These are phyloP conservation scores for Naganishia albida DNA, from an alignment of 1,284 basidiomycete genomes.

Conservation along the genomic window DNA sequence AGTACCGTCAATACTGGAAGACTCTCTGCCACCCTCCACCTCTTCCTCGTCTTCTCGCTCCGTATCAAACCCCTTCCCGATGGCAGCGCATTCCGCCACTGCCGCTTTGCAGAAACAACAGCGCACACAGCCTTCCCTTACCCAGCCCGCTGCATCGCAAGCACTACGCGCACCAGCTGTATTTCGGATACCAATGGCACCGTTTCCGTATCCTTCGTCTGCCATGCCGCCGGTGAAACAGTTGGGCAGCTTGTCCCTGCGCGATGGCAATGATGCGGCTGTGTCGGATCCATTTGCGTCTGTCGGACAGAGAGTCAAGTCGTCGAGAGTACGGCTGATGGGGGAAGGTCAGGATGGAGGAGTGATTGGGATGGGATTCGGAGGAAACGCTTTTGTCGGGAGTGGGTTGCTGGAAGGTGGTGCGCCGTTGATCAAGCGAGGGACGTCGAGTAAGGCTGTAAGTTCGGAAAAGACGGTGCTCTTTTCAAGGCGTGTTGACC, in stretches of 20 bases:
- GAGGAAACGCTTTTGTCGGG: not conserved
- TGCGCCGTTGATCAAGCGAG: conserved; percentile 27
- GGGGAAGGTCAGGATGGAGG: not conserved
- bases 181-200: conserved; percentile 47
- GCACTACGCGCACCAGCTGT: conserved; percentile 51
- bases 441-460: conserved; percentile 16
- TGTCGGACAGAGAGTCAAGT: not conserved
- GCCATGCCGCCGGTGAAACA: not conserved
- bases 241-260: conserved; percentile 17
- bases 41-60: conserved; percentile 8
- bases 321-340: not conserved
- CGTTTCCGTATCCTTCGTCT: conserved; percentile 34
- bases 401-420: conserved; percentile 30
- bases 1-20: conserved; percentile 23
- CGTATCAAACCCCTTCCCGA: conserved; percentile 20
- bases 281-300: not conserved
- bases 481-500: not conserved
- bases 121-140: conserved; percentile 32
- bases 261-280: conserved; percentile 18
- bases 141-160: conserved; percentile 43
- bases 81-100: conserved; percentile 31
- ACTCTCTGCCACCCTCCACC: not conserved
- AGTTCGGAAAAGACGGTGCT: not conserved
- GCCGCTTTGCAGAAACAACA: conserved; percentile 22
- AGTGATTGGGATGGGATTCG: conserved; percentile 21